These are phyloP conservation scores for Begonia fuchsioides DNA, from an alignment of 306 rosid genomes.

Conservation along the genomic window DNA sequence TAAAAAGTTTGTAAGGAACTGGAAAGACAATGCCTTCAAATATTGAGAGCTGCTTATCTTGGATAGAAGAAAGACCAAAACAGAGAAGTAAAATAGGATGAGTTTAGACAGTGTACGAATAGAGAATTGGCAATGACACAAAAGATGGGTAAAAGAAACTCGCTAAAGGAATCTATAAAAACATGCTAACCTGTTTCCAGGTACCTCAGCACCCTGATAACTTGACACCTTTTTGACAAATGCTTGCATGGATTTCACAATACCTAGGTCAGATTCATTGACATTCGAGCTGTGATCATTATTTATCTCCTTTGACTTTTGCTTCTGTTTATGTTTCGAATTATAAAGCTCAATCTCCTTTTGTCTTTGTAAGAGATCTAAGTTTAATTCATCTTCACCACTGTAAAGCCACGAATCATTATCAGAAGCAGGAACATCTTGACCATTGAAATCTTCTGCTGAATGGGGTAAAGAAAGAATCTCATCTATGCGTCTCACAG, in stretches of 20 bases:
- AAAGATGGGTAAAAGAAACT: too few species aligned
- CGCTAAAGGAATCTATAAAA: background rate
- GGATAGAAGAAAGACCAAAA: too few species aligned
- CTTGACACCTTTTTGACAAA: constrained; percentile 75
- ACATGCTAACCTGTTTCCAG: constrained; percentile 48
- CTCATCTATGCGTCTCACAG: constrained; percentile 81
- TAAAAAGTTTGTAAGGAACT: too few species aligned
- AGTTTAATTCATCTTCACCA: constrained; percentile 78
- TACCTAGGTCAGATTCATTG: constrained; percentile 47
- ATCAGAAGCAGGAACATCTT: constrained; percentile 66
- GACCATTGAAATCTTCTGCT: constrained; percentile 40
- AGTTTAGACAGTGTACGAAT: too few species aligned
- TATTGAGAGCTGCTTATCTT: too few species aligned
- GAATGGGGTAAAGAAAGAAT: constrained; percentile 57
- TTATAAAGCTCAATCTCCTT: constrained; percentile 72
- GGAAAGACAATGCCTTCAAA: too few species aligned
- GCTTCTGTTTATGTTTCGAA: constrained; percentile 45
- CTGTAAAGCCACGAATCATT: constrained; percentile 75
- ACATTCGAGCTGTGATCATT: constrained; percentile 30
- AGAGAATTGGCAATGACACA: too few species aligned
- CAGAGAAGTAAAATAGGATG: too few species aligned
- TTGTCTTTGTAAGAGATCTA: constrained; percentile 71
- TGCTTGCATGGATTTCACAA: constrained; percentile 64
- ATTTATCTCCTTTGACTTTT: constrained; percentile 38
- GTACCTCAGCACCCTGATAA: constrained; percentile 85